Evolutionary conservation across 805 yeast species (phyloP).

Genomic region (Saturnispora dispora): DNA sequence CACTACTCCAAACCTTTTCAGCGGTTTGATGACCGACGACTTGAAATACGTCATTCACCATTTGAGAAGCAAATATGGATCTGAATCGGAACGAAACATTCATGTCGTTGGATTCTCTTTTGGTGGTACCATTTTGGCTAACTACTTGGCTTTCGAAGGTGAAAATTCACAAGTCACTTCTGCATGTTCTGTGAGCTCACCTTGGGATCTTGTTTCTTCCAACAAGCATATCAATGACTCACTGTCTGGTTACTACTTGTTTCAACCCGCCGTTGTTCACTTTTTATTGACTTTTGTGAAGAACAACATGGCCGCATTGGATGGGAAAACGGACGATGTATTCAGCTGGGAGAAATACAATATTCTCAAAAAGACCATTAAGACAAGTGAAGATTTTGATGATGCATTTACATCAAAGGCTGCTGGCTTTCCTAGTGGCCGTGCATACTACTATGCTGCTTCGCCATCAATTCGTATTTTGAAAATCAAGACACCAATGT

Average conservation of each 20-base stretch:
- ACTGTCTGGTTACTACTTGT: constrained; percentile 32
- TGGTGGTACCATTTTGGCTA: constrained; percentile 59
- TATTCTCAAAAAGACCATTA: constrained; percentile 29
- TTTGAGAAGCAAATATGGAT: constrained; percentile 44
- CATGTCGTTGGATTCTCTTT: constrained; percentile 62
- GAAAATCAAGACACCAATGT: constrained; percentile 50
- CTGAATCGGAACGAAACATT: constrained; percentile 36
- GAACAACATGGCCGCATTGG: constrained; percentile 32
- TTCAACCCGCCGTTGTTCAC: constrained; percentile 33
- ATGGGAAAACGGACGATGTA: constrained; percentile 24
- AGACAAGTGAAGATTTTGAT: constrained; percentile 49
- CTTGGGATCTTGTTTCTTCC: constrained; percentile 64
- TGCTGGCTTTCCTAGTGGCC: constrained; percentile 54
- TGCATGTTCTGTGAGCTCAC: constrained; percentile 53
- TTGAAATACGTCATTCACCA: constrained; percentile 47
- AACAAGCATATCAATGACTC: constrained; percentile 34
- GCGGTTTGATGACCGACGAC: constrained; percentile 64
- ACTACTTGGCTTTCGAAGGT: constrained; percentile 62
- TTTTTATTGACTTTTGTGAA: constrained; percentile 36
- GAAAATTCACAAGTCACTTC: constrained; percentile 44
- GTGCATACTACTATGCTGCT: constrained; percentile 56
- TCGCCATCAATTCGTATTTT: constrained; percentile 50
- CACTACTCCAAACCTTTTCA: constrained; percentile 57
- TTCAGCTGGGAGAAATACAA: constrained; percentile 22
- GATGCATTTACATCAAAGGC: constrained; percentile 48